phyloP scores from a whole-genome alignment of 148 eudicot species.

The Chenopodium suecicum region DNA sequence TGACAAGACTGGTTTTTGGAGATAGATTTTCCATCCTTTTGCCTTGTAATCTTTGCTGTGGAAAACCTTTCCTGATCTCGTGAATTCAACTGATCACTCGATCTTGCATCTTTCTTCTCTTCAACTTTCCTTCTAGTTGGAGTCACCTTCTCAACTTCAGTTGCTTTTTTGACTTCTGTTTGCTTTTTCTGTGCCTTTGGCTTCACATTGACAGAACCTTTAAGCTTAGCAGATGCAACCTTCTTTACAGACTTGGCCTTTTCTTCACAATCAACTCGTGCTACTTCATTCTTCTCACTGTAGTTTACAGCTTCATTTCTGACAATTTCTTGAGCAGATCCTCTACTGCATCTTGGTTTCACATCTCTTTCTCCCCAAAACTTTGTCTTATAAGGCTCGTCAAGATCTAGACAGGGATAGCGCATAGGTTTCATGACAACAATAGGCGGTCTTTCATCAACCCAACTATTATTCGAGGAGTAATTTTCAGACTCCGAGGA shows the following conservation, averaged over 20 bases:
- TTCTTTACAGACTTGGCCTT: constrained; percentile 23
- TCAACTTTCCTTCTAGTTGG: constrained; percentile 34
- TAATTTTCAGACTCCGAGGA: constrained; percentile 22
- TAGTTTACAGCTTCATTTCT: constrained; percentile 18
- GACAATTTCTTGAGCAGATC: constrained; percentile 7
- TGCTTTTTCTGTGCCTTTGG: not conserved
- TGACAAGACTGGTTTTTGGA: constrained; percentile 23
- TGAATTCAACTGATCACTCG: constrained; percentile 21
- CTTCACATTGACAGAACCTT: not conserved
- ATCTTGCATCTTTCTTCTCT: constrained; percentile 32
- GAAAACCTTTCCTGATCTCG: constrained; percentile 28
- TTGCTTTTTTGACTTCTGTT: not conserved
- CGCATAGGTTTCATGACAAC: constrained; percentile 59
- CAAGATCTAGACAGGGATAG: constrained; percentile 25
- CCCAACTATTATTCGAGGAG: constrained; percentile 1
- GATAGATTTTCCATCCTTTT: constrained; percentile 26
- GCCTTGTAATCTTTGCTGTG: constrained; percentile 25
- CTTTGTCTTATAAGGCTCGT: constrained; percentile 23
- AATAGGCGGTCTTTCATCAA: constrained; percentile 52
- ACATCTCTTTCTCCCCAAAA: constrained; percentile 17
- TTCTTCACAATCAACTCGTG: constrained; percentile 23
- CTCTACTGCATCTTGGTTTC: constrained; percentile 31
- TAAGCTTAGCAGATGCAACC: constrained; percentile 18
- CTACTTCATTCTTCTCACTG: constrained; percentile 28
- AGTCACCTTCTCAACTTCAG: constrained; percentile 25